These are phyloP conservation scores for Pseudogymnoascus sp. DNA, from an alignment of 2,329 filamentous ascomycete species.

Conservation along the genomic window DNA sequence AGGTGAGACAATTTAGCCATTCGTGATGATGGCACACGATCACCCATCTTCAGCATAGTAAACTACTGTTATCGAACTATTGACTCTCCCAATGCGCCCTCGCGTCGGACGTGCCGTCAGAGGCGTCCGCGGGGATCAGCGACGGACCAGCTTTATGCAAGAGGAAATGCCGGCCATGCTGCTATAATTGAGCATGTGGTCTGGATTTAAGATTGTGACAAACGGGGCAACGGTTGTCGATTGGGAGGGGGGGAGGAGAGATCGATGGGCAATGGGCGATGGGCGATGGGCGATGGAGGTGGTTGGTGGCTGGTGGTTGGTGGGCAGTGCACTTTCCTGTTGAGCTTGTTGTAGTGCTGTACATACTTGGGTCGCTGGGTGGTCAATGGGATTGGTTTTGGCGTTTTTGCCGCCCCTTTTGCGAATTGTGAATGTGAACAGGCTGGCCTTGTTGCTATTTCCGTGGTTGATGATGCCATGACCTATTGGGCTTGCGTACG, in stretches of 20 bases:
- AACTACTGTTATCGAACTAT: neutral
- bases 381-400: slow-evolving; percentile 6
- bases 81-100: neutral
- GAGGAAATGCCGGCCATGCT: neutral
- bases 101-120: neutral
- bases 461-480: neutral
- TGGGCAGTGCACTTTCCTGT: neutral
- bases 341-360: neutral
- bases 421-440: no score
- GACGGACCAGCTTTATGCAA: neutral
- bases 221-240: neutral
- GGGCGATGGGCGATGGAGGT: neutral
- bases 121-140: neutral
- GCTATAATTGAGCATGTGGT: slow-evolving; percentile 1
- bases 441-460: slow-evolving; percentile 1
- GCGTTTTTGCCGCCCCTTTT: neutral
- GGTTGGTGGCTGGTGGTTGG: neutral
- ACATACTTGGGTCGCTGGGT: slow-evolving; percentile 5
- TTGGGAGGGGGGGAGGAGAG: neutral
- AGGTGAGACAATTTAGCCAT: neutral
- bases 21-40: slow-evolving; percentile 8
- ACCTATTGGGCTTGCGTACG: neutral
- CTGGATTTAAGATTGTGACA: slow-evolving; percentile 4
- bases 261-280: neutral
- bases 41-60: neutral